Conservation (phyloP, 371 early-diverging fungal genomes). For the Rhizopus delemar region DNA sequence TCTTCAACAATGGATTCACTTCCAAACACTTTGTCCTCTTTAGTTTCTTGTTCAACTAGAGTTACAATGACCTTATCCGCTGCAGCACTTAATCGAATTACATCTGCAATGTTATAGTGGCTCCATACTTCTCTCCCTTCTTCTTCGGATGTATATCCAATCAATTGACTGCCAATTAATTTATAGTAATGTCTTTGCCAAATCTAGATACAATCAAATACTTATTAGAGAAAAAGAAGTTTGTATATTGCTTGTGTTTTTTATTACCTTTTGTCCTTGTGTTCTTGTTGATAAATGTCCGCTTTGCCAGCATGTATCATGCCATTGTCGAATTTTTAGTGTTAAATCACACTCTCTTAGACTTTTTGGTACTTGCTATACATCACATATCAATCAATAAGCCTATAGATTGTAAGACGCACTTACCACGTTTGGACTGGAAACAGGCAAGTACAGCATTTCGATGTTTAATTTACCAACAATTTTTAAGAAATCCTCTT, state of each 20-base stretch:
- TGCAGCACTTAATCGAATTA: constrained; percentile 38
- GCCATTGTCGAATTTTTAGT: constrained; percentile 47
- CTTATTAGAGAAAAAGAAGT: neutral
- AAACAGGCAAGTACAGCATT: constrained; percentile 44
- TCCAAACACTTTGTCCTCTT: constrained; percentile 32
- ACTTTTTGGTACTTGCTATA: constrained; percentile 41
- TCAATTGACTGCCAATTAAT: constrained; percentile 40
- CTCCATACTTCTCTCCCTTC: constrained; percentile 25
- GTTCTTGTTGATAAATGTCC: constrained; percentile 41
- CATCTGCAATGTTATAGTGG: constrained; percentile 46
- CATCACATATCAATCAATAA: neutral
- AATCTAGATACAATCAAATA: constrained; percentile 24
- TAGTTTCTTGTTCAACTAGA: constrained; percentile 18
- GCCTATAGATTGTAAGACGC: neutral
- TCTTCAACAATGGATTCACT: constrained; percentile 30
- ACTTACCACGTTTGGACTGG: constrained; percentile 34
- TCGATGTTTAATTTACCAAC: constrained; percentile 40
- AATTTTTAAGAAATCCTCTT: constrained; percentile 43
- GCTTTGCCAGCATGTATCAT: constrained; percentile 45
- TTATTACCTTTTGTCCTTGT: constrained; percentile 34
- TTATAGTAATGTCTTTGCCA: constrained; percentile 46
- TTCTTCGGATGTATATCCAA: constrained; percentile 28
- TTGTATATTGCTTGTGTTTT: neutral
- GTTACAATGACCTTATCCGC: constrained; percentile 45
- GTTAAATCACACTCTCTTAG: constrained; percentile 50